Base-by-base conservation (phyloP, 345 rosid genomes). In the Noccaea bulbosa region DNA sequence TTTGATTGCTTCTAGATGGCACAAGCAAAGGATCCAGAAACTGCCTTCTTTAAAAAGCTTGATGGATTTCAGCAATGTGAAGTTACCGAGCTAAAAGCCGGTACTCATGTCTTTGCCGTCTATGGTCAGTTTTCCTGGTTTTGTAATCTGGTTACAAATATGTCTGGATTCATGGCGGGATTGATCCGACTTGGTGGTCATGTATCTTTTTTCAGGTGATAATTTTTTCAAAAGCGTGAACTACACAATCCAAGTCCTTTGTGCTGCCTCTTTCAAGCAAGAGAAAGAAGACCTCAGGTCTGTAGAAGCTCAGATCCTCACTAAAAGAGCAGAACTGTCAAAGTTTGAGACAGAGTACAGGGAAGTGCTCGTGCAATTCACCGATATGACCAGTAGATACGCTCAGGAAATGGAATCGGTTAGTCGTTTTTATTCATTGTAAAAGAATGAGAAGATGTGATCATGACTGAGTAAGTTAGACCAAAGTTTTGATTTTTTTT, bases 51-150 rank as follows among this genome's bases (percentile, higher is more conserved):
- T 76, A 92, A 88, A 72, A 92, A 83, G 73, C 78, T 95, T 73
- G 98, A 92, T 83, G 96, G 92, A 39, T 95, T 95, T 83, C 97
- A 89, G 83, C 99, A 86, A 55, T 92, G 97, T 76, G 98, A 95
- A 86, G 81, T 95, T 73, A 83, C 84, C 39, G 93, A 90, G 83
- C 78, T 95, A 55, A 89, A 88, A 84, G 86, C 98, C 20, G 99
- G 97, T 58, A 83, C 79, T 55, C 99, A 95, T 76, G 78, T 87
- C 52, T 92, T 95, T 85, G 97, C 96, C 37, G 89, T 95, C 73
- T 95, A 95, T 76, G 99, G 99, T 95, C 67, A 71, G 89, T 72
- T 79, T 61, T 73, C 44, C 7, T 30, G 0, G 51, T 41, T 75
- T 75, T 66, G 67, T 65, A 20, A 73, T 62, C 54, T 68, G 32